A percentile compares a stretch with the other conserved stretches of the same genome.
phyloP scores from a whole-genome alignment of 2,329 filamentous ascomycete species.

The Teratosphaeria gauchensis region DNA sequence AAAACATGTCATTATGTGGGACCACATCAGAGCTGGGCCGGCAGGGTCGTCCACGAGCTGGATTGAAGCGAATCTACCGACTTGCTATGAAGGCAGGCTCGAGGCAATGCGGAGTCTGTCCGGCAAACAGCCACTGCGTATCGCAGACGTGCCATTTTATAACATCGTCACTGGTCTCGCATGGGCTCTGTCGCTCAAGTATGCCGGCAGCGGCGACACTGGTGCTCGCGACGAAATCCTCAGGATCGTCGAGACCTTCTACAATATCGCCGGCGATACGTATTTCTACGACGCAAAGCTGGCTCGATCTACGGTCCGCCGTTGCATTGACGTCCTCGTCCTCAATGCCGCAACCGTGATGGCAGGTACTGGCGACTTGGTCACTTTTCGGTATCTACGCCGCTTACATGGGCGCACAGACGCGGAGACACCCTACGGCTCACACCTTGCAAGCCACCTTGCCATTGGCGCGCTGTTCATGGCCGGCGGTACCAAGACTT shows the following conservation, averaged over 20 bases:
- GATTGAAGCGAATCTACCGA: slow-evolving; percentile 65
- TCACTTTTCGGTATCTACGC: slow-evolving; percentile 74
- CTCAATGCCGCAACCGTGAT: slow-evolving; percentile 80
- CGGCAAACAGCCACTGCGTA: slow-evolving; percentile 45
- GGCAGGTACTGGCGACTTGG: slow-evolving; percentile 87
- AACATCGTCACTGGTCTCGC: slow-evolving; percentile 85
- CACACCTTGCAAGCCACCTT: slow-evolving; percentile 84
- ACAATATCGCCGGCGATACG: slow-evolving; percentile 17
- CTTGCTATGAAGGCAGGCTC: slow-evolving; percentile 50
- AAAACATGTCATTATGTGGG: slow-evolving; percentile 89
- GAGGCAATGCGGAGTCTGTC: slow-evolving; percentile 40
- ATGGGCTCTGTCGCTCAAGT: slow-evolving; percentile 48
- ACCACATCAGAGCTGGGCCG: slow-evolving; percentile 47
- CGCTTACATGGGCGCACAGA: slow-evolving; percentile 82
- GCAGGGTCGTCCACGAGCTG: slow-evolving; percentile 40
- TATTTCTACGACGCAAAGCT: slow-evolving; percentile 71
- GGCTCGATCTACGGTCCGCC: slow-evolving; percentile 70
- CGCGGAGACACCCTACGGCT: slow-evolving; percentile 77
- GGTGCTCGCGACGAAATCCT: slow-evolving; percentile 72
- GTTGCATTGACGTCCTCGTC: slow-evolving; percentile 82
- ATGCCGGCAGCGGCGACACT: slow-evolving; percentile 44
- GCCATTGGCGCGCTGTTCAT: slow-evolving; percentile 86
- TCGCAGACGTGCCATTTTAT: slow-evolving; percentile 81
- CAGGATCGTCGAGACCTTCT: slow-evolving; percentile 59
- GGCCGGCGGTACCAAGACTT: slow-evolving; percentile 83